Evolutionary conservation across 2,329 filamentous ascomycete species (phyloP).

Genomic region (Penicillium sp.): DNA sequence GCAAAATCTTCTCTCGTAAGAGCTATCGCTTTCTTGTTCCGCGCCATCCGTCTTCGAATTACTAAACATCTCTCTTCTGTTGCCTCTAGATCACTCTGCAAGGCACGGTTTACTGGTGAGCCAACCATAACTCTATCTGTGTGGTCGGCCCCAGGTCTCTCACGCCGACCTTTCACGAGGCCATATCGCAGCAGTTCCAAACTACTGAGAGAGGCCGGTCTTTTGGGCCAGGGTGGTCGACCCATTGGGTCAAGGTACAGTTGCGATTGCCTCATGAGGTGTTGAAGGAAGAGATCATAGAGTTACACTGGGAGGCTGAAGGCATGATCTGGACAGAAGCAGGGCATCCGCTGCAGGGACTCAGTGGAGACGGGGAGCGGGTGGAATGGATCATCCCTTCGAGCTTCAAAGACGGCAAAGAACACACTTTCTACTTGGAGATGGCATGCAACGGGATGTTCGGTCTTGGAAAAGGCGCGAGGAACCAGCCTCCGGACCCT

Average conservation of each 20-base stretch:
- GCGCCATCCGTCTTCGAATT: too few relatives aligned
- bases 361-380: constrained; percentile 86
- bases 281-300: constrained; percentile 74
- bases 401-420: constrained; percentile 75
- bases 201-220: constrained; percentile 72
- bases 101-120: too few relatives aligned
- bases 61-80: too few relatives aligned
- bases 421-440: constrained; percentile 90
- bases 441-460: constrained; percentile 99
- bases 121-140: too few relatives aligned
- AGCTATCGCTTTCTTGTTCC: too few relatives aligned
- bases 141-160: constrained; percentile 76
- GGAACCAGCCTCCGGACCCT: constrained; percentile 84
- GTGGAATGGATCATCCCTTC: constrained; percentile 88
- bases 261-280: constrained; percentile 75
- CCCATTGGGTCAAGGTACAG: constrained; percentile 91
- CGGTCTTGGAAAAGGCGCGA: constrained; percentile 90
- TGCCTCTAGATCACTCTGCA: too few relatives aligned
- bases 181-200: constrained; percentile 70
- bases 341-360: constrained; percentile 84
- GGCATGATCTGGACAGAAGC: constrained; percentile 91
- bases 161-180: constrained; percentile 86
- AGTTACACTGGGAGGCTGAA: constrained; percentile 96
- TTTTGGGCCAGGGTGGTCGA: constrained; percentile 95
- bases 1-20: too few relatives aligned